These are phyloP conservation scores for Diaporthe nobilis DNA, from an alignment of 2,329 filamentous ascomycete species.

Conservation along the genomic window DNA sequence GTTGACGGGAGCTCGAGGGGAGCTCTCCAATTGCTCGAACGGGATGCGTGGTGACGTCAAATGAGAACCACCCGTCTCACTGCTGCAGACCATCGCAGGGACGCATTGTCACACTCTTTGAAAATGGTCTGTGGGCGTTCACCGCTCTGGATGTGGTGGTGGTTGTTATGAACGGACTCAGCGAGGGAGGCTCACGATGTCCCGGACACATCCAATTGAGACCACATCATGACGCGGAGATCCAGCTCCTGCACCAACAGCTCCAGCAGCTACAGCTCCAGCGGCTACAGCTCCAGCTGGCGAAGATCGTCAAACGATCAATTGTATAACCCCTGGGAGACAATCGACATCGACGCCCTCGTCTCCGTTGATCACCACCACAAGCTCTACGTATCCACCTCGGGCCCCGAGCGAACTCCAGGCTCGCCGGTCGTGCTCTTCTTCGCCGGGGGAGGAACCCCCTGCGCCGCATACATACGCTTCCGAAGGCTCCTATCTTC, in stretches of 20 bases:
- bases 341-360: slow-evolving; percentile 23
- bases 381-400: slow-evolving; percentile 19
- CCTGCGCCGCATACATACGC: slow-evolving; percentile 8
- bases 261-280: background rate
- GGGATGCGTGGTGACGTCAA: slow-evolving; percentile 29
- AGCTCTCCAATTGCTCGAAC: slow-evolving; percentile 26
- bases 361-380: slow-evolving; percentile 10
- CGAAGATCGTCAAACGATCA: slow-evolving; percentile 3
- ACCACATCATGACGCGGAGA: slow-evolving; percentile 19
- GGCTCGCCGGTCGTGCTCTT: slow-evolving; percentile 13
- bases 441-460: slow-evolving; percentile 15
- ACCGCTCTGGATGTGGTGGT: background rate
- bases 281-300: background rate
- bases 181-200: background rate
- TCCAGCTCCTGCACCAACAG: background rate
- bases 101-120: background rate
- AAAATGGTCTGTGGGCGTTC: background rate
- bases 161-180: background rate
- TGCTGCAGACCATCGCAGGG: slow-evolving; percentile 3
- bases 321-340: background rate
- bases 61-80: background rate
- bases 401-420: background rate
- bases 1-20: background rate
- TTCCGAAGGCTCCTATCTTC: background rate
- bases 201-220: background rate